Conservation (phyloP, 2,329 filamentous ascomycete species). For the Aspergillus amoenus region DNA sequence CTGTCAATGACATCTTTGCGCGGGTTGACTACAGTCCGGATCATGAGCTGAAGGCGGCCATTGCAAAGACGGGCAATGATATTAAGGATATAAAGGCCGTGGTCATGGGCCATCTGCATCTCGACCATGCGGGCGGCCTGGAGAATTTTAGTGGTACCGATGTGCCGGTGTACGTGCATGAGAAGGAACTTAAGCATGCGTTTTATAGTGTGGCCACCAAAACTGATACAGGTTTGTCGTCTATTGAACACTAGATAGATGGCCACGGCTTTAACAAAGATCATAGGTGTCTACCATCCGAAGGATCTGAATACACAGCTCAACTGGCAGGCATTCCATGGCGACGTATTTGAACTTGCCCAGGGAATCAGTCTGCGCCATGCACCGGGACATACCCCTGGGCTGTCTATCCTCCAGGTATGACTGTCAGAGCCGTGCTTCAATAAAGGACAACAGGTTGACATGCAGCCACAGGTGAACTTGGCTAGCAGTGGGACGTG, state of each 20-base stretch:
- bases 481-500: slow-evolving; percentile 31
- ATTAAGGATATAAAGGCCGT: slow-evolving; percentile 50
- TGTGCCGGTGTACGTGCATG: slow-evolving; percentile 49
- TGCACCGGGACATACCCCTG: slow-evolving; percentile 38
- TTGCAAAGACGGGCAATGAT: slow-evolving; percentile 39
- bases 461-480: too few species aligned
- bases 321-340: slow-evolving; percentile 47
- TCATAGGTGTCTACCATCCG: slow-evolving; percentile 30
- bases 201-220: slow-evolving; percentile 47
- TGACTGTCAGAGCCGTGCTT: too few species aligned
- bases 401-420: slow-evolving; percentile 16
- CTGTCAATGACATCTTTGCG: not conserved
- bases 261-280: too few species aligned
- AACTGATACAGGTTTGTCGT: slow-evolving; percentile 30
- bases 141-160: slow-evolving; percentile 46
- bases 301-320: slow-evolving; percentile 29
- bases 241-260: too few species aligned
- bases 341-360: slow-evolving; percentile 39
- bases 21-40: slow-evolving; percentile 11
- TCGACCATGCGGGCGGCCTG: slow-evolving; percentile 51
- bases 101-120: slow-evolving; percentile 49
- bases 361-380: slow-evolving; percentile 41
- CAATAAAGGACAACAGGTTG: too few species aligned
- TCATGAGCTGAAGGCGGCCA: slow-evolving; percentile 36
- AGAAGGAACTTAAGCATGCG: slow-evolving; percentile 48